Conservation (phyloP, 169 alveolate species). For the Babesia caballi region DNA sequence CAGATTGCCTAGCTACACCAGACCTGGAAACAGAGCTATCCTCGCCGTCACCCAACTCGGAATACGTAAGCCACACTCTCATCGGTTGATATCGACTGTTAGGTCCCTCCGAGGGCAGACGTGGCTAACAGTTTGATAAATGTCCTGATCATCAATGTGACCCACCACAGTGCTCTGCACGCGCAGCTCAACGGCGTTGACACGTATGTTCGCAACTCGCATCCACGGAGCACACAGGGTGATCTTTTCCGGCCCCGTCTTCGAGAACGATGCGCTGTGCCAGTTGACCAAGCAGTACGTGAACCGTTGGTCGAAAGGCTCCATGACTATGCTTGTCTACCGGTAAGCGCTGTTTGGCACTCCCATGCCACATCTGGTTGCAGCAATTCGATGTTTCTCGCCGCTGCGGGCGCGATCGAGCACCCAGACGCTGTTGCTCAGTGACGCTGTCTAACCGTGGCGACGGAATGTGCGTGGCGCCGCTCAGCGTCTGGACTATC, state of each 20-base stretch:
- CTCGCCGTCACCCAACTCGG: background rate
- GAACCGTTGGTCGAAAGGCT: conserved; percentile 16
- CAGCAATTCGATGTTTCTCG: conserved; percentile 13
- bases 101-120: conserved; percentile 34
- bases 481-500: background rate
- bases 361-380: background rate
- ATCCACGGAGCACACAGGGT: background rate
- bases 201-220: background rate
- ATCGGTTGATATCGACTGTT: background rate
- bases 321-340: background rate
- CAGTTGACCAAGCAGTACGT: background rate
- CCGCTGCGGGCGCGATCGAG: conserved; percentile 1
- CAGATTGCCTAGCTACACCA: too few species aligned
- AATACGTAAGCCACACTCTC: background rate
- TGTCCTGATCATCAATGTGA: conserved; percentile 14
- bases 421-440: background rate
- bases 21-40: too few species aligned
- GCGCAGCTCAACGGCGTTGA: conserved; percentile 9
- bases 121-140: conserved; percentile 29
- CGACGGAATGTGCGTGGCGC: background rate
- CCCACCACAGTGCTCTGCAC: conserved; percentile 39
- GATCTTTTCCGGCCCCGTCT: conserved; percentile 24
- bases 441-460: background rate
- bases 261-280: background rate
- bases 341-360: background rate